Conservation (phyloP, 23 red algal species). For the Gracilaria vermiculophylla region DNA sequence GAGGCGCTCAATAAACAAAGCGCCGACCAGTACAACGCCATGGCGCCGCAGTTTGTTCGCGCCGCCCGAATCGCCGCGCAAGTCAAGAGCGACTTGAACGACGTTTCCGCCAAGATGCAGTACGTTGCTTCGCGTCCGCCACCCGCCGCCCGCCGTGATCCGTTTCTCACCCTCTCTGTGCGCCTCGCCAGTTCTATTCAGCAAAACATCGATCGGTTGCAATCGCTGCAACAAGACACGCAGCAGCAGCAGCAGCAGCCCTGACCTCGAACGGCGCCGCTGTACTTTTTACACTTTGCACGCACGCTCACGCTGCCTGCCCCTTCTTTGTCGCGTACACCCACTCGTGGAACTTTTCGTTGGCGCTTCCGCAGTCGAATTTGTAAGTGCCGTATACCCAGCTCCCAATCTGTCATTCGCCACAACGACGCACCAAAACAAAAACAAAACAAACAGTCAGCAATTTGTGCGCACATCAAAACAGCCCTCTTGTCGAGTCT, state of each 20-base stretch:
- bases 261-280: no score
- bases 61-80: slow-evolving; percentile 34
- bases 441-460: neutral
- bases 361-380: slow-evolving; percentile 12
- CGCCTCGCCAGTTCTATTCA: neutral
- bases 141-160: neutral
- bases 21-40: neutral
- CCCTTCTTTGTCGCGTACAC: slow-evolving; percentile 6
- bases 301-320: neutral
- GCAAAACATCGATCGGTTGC: neutral
- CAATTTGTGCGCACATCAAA: neutral
- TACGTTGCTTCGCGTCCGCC: neutral
- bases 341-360: slow-evolving; percentile 32
- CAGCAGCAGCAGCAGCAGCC: neutral
- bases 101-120: slow-evolving; percentile 10
- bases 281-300: neutral
- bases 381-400: slow-evolving; percentile 55
- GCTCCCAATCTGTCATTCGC: slow-evolving; percentile 6
- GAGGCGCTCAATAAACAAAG: slow-evolving; percentile 5
- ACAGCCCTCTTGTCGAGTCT: neutral
- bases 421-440: neutral
- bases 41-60: neutral
- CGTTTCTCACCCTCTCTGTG: neutral
- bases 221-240: neutral
- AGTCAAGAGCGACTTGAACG: slow-evolving; percentile 24